Evolutionary conservation across 2,329 filamentous ascomycete genomes (phyloP).

Genomic region (Aspergillus proliferans): DNA sequence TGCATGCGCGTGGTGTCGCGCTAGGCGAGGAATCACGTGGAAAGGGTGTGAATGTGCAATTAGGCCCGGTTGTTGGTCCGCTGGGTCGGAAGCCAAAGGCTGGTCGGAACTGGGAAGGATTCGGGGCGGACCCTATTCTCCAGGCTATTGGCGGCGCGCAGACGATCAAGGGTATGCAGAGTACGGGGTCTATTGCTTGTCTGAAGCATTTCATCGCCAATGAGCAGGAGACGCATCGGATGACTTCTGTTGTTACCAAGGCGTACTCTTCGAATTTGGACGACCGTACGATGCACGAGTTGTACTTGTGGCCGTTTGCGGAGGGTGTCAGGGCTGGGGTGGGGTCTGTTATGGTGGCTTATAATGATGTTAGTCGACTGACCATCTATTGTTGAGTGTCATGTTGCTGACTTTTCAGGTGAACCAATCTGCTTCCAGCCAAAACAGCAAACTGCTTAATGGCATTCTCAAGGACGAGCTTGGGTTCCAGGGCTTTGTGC

Average conservation of each 20-base stretch:
- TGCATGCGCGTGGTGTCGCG: conserved; percentile 61
- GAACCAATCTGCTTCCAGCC: conserved; percentile 60
- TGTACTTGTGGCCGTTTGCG: conserved; percentile 46
- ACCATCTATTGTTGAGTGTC: neutral
- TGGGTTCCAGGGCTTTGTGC: conserved; percentile 64
- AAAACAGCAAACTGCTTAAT: conserved; percentile 64
- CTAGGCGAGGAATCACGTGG: conserved; percentile 66
- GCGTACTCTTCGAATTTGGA: conserved; percentile 46
- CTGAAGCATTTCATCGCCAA: conserved; percentile 54
- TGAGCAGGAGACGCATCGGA: conserved; percentile 43
- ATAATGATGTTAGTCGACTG: conserved; percentile 32
- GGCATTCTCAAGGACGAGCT: conserved; percentile 67
- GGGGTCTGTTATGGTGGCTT: conserved; percentile 41
- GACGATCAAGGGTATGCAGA: conserved; percentile 53
- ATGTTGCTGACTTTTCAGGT: conserved; percentile 34
- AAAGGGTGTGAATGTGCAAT: conserved; percentile 65
- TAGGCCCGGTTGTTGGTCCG: conserved; percentile 66
- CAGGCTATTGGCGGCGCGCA: conserved; percentile 48
- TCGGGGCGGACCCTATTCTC: conserved; percentile 63
- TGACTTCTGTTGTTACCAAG: conserved; percentile 38
- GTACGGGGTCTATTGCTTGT: conserved; percentile 51
- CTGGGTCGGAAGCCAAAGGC: conserved; percentile 66
- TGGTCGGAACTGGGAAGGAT: conserved; percentile 70
- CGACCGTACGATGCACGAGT: conserved; percentile 43
- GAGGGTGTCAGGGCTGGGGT: conserved; percentile 44